Evolutionary conservation across 2,329 filamentous ascomycete species (phyloP).

Genomic region (Aspergillus sp.): DNA sequence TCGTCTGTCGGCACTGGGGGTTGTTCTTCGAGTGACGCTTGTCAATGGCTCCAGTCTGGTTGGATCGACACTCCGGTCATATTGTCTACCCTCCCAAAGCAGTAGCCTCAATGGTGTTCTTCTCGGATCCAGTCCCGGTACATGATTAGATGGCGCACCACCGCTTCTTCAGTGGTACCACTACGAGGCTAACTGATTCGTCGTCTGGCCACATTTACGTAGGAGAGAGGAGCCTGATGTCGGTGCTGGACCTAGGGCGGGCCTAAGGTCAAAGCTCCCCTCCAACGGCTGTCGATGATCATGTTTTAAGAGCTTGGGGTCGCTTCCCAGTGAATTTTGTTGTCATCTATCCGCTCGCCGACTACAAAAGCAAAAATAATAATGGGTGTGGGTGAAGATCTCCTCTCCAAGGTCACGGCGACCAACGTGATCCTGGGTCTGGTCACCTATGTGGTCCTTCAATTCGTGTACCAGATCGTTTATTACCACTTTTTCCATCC

Average conservation of each 20-base stretch:
- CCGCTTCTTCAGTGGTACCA: background rate
- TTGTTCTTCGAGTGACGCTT: background rate
- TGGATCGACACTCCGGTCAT: background rate
- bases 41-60: background rate
- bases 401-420: constrained; percentile 31
- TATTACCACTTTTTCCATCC: constrained; percentile 55
- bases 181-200: background rate
- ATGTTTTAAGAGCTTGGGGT: background rate
- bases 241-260: background rate
- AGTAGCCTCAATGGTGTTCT: background rate
- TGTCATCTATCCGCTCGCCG: background rate
- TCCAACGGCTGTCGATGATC: background rate
- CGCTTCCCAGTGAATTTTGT: background rate
- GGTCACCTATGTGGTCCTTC: constrained; percentile 26
- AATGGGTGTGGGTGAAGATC: constrained; percentile 30
- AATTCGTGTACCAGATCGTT: constrained; percentile 39
- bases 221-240: background rate
- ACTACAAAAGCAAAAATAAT: constrained; percentile 13
- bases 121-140: background rate
- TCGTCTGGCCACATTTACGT: background rate
- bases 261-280: background rate
- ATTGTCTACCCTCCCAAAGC: background rate
- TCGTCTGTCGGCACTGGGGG: background rate
- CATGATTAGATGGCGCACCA: background rate
- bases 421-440: constrained; percentile 26